Evolutionary conservation across 23 red algal genomes (phyloP).

Genomic region (Cyanidioschyzon merolae): DNA sequence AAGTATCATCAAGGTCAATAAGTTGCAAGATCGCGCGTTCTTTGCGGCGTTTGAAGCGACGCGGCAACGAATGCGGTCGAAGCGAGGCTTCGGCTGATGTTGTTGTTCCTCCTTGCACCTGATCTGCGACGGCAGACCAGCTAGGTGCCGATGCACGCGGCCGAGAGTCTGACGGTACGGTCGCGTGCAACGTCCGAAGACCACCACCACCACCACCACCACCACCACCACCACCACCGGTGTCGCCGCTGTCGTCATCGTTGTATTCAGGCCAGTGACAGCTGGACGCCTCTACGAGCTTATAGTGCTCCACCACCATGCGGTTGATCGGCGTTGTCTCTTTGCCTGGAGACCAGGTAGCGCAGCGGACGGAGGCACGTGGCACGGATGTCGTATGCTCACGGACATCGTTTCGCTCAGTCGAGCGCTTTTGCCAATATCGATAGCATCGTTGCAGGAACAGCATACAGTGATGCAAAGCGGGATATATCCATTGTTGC

Average conservation of each 20-base stretch:
- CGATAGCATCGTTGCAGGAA: neutral
- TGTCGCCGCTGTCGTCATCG: no score
- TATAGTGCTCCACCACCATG: no score
- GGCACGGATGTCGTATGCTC: neutral
- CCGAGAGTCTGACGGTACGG: neutral
- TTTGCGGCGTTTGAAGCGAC: constrained; percentile 1
- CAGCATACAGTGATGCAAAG: neutral
- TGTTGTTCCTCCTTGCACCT: neutral
- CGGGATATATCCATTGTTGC: neutral
- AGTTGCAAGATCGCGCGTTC: constrained; percentile 10
- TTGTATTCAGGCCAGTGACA: no score
- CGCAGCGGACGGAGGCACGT: neutral
- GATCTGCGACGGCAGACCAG: neutral
- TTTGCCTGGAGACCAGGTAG: neutral
- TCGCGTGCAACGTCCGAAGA: no score
- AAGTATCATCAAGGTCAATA: constrained; percentile 12
- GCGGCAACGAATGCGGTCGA: constrained; percentile 2
- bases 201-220: no score
- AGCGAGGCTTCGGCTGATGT: neutral
- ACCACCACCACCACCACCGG: no score
- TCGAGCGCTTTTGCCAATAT: neutral
- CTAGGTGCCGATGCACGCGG: neutral
- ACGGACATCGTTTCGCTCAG: neutral
- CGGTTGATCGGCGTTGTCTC: neutral
- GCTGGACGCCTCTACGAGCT: no score